phyloP scores from a whole-genome alignment of 129 eudicot species.

The sunflower (Helianthus annuus) region DNA sequence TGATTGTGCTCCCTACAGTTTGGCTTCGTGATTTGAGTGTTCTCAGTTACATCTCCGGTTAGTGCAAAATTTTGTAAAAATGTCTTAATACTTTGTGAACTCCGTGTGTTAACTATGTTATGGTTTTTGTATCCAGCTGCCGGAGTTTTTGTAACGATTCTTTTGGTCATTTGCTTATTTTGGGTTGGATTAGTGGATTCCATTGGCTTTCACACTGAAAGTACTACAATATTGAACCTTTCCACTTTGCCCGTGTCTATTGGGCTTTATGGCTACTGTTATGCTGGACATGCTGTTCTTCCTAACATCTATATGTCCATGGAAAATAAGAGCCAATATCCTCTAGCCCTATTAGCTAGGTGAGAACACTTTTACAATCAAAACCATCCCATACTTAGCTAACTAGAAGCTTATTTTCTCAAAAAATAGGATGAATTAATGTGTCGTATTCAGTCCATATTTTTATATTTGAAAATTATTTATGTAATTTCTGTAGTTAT shows the following conservation, averaged over 20 bases:
- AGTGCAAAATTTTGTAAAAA: not conserved
- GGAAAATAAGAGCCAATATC: constrained; percentile 61
- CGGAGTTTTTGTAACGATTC: constrained; percentile 74
- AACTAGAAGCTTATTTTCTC: not conserved
- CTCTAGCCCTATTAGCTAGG: constrained; percentile 74
- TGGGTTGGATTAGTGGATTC: constrained; percentile 84
- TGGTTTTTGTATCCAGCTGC: constrained; percentile 55
- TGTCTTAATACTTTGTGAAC: not conserved
- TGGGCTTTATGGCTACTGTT: constrained; percentile 85
- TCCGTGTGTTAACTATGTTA: constrained; percentile 2
- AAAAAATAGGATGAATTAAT: no score
- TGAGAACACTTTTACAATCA: constrained; percentile 18
- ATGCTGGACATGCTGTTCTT: constrained; percentile 88
- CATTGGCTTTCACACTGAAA: constrained; percentile 46
- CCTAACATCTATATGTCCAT: constrained; percentile 85
- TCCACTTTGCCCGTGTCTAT: constrained; percentile 78
- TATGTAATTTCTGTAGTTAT: not conserved
- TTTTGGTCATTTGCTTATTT: constrained; percentile 64
- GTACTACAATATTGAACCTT: constrained; percentile 49
- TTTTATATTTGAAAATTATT: not conserved
- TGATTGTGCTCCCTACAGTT: constrained; percentile 79
- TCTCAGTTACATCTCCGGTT: constrained; percentile 87
- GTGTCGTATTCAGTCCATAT: no score
- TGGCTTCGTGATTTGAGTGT: constrained; percentile 75
- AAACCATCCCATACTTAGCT: not conserved